Percentiles rank a stretch among this genome's conserved stretches.
Evolutionary conservation across 352 stramenopile genomes (phyloP).

Genomic region (Blastocystis sp.): DNA sequence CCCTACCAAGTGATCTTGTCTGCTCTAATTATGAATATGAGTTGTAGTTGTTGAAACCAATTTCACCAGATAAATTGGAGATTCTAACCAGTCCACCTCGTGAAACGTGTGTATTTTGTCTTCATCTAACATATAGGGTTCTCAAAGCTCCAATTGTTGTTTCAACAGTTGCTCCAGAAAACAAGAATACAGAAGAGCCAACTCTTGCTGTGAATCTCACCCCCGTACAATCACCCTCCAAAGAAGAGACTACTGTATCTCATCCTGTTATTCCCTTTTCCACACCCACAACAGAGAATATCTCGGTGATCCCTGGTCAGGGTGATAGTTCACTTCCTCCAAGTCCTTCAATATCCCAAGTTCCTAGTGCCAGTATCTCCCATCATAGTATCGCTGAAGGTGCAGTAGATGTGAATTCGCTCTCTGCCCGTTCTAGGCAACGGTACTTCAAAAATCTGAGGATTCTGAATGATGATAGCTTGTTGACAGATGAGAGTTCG

Average conservation of each 20-base stretch:
- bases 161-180: not conserved
- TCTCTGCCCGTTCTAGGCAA: constrained; percentile 5
- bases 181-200: not conserved
- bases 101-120: not conserved
- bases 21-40: not conserved
- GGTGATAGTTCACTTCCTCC: not conserved
- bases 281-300: not conserved
- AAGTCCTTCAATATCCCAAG: not conserved
- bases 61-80: constrained; percentile 27
- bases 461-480: constrained; percentile 42
- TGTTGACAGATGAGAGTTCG: not conserved
- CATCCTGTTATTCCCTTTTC: too few relatives aligned
- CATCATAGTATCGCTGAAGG: not conserved
- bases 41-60: constrained; percentile 1
- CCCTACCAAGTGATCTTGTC: constrained; percentile 35
- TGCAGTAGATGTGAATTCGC: not conserved
- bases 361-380: not conserved
- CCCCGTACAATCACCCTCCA: too few relatives aligned
- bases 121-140: not conserved
- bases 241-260: too few relatives aligned
- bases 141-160: not conserved
- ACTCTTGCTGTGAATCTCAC: too few relatives aligned
- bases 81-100: not conserved
- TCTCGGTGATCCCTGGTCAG: not conserved
- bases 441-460: constrained; percentile 52